phyloP scores from a whole-genome alignment of 768 basidiomycete genomes.

The Suillus sp. region DNA sequence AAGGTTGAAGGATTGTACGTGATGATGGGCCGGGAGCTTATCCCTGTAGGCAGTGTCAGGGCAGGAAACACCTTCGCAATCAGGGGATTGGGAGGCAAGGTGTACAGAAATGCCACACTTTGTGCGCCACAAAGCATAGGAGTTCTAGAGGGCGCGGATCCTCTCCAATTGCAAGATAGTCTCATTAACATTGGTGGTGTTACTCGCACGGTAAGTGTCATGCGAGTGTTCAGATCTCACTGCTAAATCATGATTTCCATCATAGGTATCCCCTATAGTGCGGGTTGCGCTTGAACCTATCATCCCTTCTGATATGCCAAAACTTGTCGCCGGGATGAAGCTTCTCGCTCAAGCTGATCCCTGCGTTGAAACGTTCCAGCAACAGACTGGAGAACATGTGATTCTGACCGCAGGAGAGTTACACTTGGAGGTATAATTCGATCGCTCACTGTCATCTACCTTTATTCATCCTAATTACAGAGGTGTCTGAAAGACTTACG shows the following conservation, averaged over 20 bases:
- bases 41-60: constrained; percentile 74
- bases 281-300: constrained; percentile 91
- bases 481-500: constrained; percentile 95
- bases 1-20: constrained; percentile 81
- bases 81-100: constrained; percentile 84
- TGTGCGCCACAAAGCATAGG: constrained; percentile 64
- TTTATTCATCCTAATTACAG: constrained; percentile 40
- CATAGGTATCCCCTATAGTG: constrained; percentile 85
- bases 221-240: background rate
- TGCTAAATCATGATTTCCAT: constrained; percentile 4
- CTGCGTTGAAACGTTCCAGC: constrained; percentile 96
- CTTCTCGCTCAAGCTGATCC: constrained; percentile 94
- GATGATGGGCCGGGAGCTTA: constrained; percentile 98
- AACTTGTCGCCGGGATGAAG: constrained; percentile 83
- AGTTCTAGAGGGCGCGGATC: constrained; percentile 35
- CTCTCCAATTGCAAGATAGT: constrained; percentile 45
- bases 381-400: constrained; percentile 96
- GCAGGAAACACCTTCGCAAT: constrained; percentile 97
- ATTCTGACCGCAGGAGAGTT: constrained; percentile 95
- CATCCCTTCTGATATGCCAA: constrained; percentile 83
- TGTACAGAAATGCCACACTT: constrained; percentile 88
- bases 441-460: background rate
- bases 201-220: constrained; percentile 35
- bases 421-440: constrained; percentile 80
- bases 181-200: constrained; percentile 83